Conservation (phyloP, 495 filamentous ascomycete species). For the Acidomyces sp. region DNA sequence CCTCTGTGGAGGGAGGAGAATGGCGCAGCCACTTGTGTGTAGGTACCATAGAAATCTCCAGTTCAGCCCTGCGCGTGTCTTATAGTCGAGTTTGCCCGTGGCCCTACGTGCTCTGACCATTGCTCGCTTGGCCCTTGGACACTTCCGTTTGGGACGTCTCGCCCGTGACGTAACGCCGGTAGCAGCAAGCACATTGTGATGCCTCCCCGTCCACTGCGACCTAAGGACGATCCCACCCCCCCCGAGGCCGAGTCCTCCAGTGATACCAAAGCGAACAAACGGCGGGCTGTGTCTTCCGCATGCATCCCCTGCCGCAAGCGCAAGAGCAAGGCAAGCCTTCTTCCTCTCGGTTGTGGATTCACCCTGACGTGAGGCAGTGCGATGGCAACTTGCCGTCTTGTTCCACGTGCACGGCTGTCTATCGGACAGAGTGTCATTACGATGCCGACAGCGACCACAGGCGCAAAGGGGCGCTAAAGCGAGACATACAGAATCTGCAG, state of each 20-base stretch:
- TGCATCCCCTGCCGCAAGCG: conserved; percentile 42
- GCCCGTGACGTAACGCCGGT: too few relatives aligned
- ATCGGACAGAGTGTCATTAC: conserved; percentile 36
- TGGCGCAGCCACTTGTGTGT: too few relatives aligned
- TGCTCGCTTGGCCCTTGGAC: too few relatives aligned
- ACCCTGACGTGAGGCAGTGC: conserved; percentile 26
- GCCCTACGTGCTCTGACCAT: too few relatives aligned
- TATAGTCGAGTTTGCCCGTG: too few relatives aligned
- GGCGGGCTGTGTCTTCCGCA: conserved; percentile 39
- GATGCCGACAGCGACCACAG: conserved; percentile 36
- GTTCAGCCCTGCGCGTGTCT: too few relatives aligned
- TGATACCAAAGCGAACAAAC: conserved; percentile 22
- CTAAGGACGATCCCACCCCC: conserved; percentile 12
- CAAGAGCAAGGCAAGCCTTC: conserved; percentile 39
- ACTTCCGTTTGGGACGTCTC: too few relatives aligned
- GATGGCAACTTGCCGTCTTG: conserved; percentile 36
- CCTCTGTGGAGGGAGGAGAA: too few relatives aligned
- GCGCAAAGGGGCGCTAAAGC: conserved; percentile 31
- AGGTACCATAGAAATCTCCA: too few relatives aligned
- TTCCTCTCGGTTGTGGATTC: not conserved
- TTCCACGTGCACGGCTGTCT: conserved; percentile 39
- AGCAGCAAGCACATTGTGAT: too few relatives aligned
- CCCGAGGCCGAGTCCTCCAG: conserved; percentile 1
- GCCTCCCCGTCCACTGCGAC: conserved; percentile 17
- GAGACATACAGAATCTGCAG: conserved; percentile 28